Percentiles rank a stretch among this genome's conserved stretches.
Conservation (phyloP, 2,329 filamentous ascomycete genomes). For the Hypoxylon sp. region DNA sequence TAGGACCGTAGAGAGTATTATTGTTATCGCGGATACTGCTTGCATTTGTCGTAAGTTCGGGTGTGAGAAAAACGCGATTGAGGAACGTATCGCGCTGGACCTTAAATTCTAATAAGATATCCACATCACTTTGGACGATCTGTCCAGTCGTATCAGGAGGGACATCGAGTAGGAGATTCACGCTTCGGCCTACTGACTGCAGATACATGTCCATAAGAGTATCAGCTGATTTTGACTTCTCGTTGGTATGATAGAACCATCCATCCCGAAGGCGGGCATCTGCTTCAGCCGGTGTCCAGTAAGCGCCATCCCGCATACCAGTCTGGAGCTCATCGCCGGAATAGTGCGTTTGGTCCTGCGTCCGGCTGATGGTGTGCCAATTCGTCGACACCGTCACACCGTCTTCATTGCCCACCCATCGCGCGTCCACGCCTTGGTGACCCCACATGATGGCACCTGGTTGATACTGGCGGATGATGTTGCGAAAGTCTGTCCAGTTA, state of each 20-base stretch:
- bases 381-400: constrained; percentile 41
- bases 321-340: constrained; percentile 36
- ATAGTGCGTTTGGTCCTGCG: constrained; percentile 42
- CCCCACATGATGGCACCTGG: constrained; percentile 45
- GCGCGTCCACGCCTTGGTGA: constrained; percentile 45
- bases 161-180: constrained; percentile 42
- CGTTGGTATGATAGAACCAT: constrained; percentile 43
- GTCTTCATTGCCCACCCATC: constrained; percentile 47
- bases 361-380: constrained; percentile 45
- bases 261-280: constrained; percentile 42
- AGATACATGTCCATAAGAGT: constrained; percentile 43
- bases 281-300: constrained; percentile 45
- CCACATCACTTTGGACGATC: constrained; percentile 33
- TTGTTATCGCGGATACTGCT: constrained; percentile 37
- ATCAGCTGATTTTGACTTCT: constrained; percentile 39
- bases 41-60: constrained; percentile 27
- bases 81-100: constrained; percentile 37
- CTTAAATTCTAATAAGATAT: constrained; percentile 36
- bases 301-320: constrained; percentile 40
- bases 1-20: constrained; percentile 32
- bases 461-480: constrained; percentile 44
- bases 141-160: constrained; percentile 41
- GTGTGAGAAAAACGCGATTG: constrained; percentile 29
- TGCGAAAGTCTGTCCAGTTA: constrained; percentile 44
- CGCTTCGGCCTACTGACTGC: constrained; percentile 40